Conservation (phyloP, 148 eudicot species). For the Cornus suecica region DNA sequence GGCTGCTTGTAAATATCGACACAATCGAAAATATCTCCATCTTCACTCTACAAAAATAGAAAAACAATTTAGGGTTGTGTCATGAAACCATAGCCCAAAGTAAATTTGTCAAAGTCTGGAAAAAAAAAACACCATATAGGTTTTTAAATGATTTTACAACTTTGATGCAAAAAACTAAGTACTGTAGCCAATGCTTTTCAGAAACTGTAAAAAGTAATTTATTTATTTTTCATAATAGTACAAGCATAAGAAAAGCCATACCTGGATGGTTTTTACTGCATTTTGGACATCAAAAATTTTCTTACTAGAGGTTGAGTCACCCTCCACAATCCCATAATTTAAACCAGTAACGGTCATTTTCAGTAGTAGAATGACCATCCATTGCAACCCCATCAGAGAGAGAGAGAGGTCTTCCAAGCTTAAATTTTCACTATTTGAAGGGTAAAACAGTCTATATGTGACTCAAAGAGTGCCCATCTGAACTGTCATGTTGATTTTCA, state of each 20-base stretch:
- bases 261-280: slow-evolving; percentile 46
- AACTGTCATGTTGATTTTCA: neutral
- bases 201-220: neutral
- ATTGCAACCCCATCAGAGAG: slow-evolving; percentile 17
- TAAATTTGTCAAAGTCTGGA: neutral
- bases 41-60: slow-evolving; percentile 46
- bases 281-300: slow-evolving; percentile 15
- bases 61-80: neutral
- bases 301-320: slow-evolving; percentile 1
- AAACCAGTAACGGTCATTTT: slow-evolving; percentile 4
- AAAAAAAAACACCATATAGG: no score
- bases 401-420: neutral
- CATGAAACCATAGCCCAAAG: neutral
- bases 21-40: slow-evolving; percentile 70
- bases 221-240: neutral
- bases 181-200: neutral
- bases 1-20: slow-evolving; percentile 59
- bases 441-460: neutral
- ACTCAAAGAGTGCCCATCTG: neutral
- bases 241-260: slow-evolving; percentile 4
- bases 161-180: neutral
- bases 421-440: neutral
- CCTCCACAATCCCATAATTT: slow-evolving; percentile 7
- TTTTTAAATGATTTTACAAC: neutral
- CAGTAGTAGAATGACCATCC: slow-evolving; percentile 7